A percentile compares a stretch with the other conserved stretches of the same genome.
Conservation (phyloP, 116 monocot genomes). For the Posidonia oceanica region DNA sequence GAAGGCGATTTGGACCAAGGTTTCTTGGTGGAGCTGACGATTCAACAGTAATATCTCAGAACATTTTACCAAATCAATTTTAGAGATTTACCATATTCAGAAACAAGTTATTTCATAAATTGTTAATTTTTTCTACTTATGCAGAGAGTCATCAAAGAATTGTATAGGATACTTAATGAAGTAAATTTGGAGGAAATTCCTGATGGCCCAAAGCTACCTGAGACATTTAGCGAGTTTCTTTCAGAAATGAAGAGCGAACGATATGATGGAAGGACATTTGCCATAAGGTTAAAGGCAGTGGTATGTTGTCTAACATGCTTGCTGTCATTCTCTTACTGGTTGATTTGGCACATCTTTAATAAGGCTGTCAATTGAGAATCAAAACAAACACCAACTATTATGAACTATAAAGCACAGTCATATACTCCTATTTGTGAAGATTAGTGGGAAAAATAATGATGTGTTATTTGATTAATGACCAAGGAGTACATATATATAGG, state of each 20-base stretch:
- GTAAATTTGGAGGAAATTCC: conserved; percentile 53
- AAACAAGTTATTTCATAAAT: neutral
- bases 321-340: too few relatives aligned
- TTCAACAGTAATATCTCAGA: conserved; percentile 35
- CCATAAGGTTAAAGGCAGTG: conserved; percentile 61
- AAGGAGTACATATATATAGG: too few relatives aligned
- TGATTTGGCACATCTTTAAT: neutral
- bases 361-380: neutral
- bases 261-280: conserved; percentile 80
- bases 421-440: too few relatives aligned
- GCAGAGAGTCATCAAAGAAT: conserved; percentile 69
- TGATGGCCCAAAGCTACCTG: conserved; percentile 37
- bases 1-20: conserved; percentile 71
- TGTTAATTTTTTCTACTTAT: neutral
- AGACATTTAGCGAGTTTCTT: conserved; percentile 65
- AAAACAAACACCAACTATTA: too few relatives aligned
- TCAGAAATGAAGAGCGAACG: conserved; percentile 54
- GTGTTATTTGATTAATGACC: too few relatives aligned
- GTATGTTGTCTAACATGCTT: conserved; percentile 21
- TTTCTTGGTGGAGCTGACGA: conserved; percentile 58
- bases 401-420: too few relatives aligned
- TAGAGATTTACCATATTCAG: neutral
- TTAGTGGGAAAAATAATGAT: too few relatives aligned
- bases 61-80: neutral
- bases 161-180: conserved; percentile 59